These are phyloP conservation scores for Candida michaelii DNA, from an alignment of 805 yeast genomes.

Conservation along the genomic window DNA sequence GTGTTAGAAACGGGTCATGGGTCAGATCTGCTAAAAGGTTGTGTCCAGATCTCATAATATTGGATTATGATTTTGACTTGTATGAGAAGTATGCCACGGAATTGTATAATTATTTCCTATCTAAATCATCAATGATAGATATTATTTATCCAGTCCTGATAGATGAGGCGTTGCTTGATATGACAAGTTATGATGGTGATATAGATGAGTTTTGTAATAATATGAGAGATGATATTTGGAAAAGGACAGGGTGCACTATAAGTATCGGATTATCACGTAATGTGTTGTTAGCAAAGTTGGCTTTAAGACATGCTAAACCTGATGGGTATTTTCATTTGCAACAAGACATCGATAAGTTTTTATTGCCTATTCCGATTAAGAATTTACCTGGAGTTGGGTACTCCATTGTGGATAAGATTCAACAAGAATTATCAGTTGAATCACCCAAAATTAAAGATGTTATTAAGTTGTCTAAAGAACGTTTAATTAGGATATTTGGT, in stretches of 20 bases:
- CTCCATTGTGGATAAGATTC: slow-evolving; percentile 48
- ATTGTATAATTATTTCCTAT: slow-evolving; percentile 61
- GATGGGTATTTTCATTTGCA: slow-evolving; percentile 53
- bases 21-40: slow-evolving; percentile 57
- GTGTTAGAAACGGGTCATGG: slow-evolving; percentile 92
- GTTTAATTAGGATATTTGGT: slow-evolving; percentile 57
- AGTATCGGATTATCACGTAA: slow-evolving; percentile 80
- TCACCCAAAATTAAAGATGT: slow-evolving; percentile 41
- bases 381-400: slow-evolving; percentile 66
- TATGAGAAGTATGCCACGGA: slow-evolving; percentile 65
- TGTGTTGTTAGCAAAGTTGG: slow-evolving; percentile 74
- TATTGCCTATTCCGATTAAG: slow-evolving; percentile 34
- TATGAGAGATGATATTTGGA: slow-evolving; percentile 42
- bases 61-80: slow-evolving; percentile 72
- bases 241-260: slow-evolving; percentile 59
- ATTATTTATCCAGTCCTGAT: slow-evolving; percentile 78
- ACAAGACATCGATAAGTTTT: slow-evolving; percentile 26
- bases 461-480: slow-evolving; percentile 26
- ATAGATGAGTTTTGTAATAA: slow-evolving; percentile 22
- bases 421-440: slow-evolving; percentile 22
- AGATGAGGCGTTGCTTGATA: slow-evolving; percentile 86
- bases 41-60: slow-evolving; percentile 64
- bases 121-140: slow-evolving; percentile 44
- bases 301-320: slow-evolving; percentile 78
- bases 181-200: slow-evolving; percentile 31